Evolutionary conservation across 2,329 filamentous ascomycete species (phyloP), one percentile per base, ranked within the genome.

Genomic region (Aspergillus transmontanensis): DNA sequence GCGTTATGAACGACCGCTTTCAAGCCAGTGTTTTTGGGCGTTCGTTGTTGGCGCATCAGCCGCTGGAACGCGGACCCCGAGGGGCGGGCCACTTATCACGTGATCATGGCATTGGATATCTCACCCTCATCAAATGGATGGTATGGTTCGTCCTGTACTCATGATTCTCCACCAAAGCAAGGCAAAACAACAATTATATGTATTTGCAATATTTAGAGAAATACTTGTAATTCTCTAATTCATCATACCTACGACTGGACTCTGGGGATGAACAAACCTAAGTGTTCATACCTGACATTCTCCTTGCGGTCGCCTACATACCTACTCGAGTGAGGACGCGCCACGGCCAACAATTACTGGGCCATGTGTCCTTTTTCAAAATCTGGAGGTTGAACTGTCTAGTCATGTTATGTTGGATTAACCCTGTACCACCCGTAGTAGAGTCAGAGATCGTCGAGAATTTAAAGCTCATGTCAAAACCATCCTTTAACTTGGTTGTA

Each of bases 1-100:
- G 66, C 57, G 75, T 78, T 79, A 77, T 76, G 76, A 78, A 75
- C 69, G 73, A 71, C 73, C 67, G 74, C 71, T 78, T 79, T 79
- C 67, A 66, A 74, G 74, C 61, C 62, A 59, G 64, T 70, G 66
- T 71, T 75, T 73, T 67, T 53, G 59, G 57, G 53, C 32, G 46
- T 50, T 53, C 60, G 57, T 58, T 34, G 34, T 60, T 55, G 51
- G 51, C n/a, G 51, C 51, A 54, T 59, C 53, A 41, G 55, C 59
- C 45, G 66, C 54, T 51, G 55, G 34, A 23, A 26, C 26, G 56
- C 41, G 26, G 16, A 11, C 32, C 39, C 60, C 26, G 32, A 21
- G 43, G 32, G 55, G 32, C 58, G 46, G 41, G 61, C 30, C 12
- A 2, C 23, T 14, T 14, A 26, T 61, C 59, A 61, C 59, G 59